Percentiles rank a stretch among this genome's conserved stretches.
phyloP scores from a whole-genome alignment of 2,329 filamentous ascomycete species.

The Ceratocystis variospora region DNA sequence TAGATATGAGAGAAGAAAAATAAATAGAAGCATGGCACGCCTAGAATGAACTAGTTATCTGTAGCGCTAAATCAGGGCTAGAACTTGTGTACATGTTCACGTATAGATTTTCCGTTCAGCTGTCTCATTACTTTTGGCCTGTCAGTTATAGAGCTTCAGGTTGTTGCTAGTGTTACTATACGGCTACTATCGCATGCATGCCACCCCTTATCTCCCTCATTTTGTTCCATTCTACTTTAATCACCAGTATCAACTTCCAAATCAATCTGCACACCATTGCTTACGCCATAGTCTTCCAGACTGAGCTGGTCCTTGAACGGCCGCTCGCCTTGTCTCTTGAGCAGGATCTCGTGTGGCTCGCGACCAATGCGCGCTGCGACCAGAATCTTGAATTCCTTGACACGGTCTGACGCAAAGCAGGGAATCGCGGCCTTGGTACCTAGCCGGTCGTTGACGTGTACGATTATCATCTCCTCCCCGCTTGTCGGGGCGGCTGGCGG shows the following conservation, averaged over 20 bases:
- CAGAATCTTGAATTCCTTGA: conserved; percentile 80
- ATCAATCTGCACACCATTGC: conserved; percentile 65
- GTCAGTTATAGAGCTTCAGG: neutral
- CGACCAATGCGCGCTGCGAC: conserved; percentile 81
- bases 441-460: conserved; percentile 86
- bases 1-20: neutral
- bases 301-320: conserved; percentile 87
- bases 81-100: neutral
- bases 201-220: no score
- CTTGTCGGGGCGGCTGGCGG: conserved; percentile 21
- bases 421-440: conserved; percentile 93
- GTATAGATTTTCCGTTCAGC: no score
- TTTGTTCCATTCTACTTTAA: conserved; percentile 25
- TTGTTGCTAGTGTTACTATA: neutral
- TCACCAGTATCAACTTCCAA: conserved; percentile 49
- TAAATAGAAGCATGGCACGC: neutral
- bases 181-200: no score
- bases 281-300: conserved; percentile 84
- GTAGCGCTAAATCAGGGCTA: neutral
- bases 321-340: conserved; percentile 82
- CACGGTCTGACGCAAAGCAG: conserved; percentile 69
- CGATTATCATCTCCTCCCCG: conserved; percentile 76
- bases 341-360: conserved; percentile 77
- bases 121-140: neutral
- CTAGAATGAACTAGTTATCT: no score